These are phyloP conservation scores for Pythium pyrilobum DNA, from an alignment of 352 stramenopile genomes.

Conservation along the genomic window DNA sequence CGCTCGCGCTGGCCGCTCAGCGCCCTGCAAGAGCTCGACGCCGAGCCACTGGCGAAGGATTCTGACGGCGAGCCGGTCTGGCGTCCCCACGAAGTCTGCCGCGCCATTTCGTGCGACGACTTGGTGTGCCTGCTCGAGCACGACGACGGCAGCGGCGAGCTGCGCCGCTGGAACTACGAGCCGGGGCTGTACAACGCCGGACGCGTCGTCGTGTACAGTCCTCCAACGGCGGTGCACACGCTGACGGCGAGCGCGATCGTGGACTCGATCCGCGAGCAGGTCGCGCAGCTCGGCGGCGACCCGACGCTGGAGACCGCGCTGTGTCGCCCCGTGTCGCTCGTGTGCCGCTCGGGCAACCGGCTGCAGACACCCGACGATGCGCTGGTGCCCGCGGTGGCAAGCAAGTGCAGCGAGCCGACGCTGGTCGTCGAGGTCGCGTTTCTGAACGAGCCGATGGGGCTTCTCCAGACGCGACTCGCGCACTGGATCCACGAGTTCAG, in stretches of 20 bases:
- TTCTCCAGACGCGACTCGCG: neutral
- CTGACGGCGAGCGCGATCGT: constrained; percentile 1
- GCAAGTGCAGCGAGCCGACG: constrained; percentile 3
- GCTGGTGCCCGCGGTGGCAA: constrained; percentile 4
- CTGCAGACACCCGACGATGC: constrained; percentile 4
- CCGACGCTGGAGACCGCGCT: neutral
- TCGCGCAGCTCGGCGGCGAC: neutral
- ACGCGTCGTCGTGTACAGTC: constrained; percentile 5
- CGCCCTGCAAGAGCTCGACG: neutral
- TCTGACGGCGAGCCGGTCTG: constrained; percentile 1
- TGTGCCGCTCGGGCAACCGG: neutral
- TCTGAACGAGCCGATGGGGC: constrained; percentile 3
- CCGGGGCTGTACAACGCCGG: neutral
- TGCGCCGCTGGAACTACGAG: constrained; percentile 4
- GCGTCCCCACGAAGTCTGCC: neutral
- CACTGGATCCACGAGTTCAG: neutral
- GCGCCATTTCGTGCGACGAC: constrained; percentile 5
- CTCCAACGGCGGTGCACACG: neutral
- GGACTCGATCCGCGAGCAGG: neutral
- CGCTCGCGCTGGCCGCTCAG: neutral
- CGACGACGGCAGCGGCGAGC: neutral
- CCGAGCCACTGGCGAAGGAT: neutral
- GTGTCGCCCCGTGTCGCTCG: neutral
- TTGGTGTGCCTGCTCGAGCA: constrained; percentile 3
- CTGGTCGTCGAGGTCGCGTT: constrained; percentile 12